These are phyloP conservation scores for Gossypium longicalyx DNA, from an alignment of 345 rosid species.

Conservation along the genomic window DNA sequence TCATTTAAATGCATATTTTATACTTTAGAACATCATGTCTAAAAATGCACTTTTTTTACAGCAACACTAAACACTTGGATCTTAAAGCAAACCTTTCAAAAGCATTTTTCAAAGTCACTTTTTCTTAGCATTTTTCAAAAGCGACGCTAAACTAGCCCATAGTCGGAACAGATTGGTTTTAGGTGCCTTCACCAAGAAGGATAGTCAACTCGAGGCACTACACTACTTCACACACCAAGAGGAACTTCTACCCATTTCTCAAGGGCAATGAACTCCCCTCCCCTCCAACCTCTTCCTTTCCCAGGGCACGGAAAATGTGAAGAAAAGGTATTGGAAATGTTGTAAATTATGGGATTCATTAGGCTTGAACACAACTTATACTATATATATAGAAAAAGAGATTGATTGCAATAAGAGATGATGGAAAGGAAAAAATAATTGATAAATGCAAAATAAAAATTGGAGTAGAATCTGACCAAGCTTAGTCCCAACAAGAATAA, in stretches of 20 bases:
- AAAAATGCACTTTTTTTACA: too few relatives aligned
- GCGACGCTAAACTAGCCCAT: too few relatives aligned
- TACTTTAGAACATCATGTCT: too few relatives aligned
- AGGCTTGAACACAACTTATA: neutral
- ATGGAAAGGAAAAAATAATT: constrained; percentile 2
- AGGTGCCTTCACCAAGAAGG: neutral
- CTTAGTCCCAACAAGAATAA: constrained; percentile 81
- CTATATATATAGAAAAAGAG: neutral
- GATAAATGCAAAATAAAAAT: constrained; percentile 4
- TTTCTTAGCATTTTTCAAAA: too few relatives aligned
- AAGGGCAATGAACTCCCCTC: neutral
- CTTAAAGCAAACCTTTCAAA: too few relatives aligned
- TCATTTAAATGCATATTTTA: too few relatives aligned
- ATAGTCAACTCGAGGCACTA: neutral
- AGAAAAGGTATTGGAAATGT: neutral
- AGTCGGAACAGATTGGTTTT: neutral
- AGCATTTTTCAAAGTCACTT: too few relatives aligned
- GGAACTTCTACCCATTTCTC: neutral
- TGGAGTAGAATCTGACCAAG: constrained; percentile 45
- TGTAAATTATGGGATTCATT: neutral
- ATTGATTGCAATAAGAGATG: neutral
- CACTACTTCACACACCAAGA: neutral
- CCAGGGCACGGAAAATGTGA: neutral
- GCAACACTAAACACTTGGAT: too few relatives aligned
- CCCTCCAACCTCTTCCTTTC: neutral